These are phyloP conservation scores for Talaromyces sp. DNA, from an alignment of 2,329 filamentous ascomycete species.

Conservation along the genomic window DNA sequence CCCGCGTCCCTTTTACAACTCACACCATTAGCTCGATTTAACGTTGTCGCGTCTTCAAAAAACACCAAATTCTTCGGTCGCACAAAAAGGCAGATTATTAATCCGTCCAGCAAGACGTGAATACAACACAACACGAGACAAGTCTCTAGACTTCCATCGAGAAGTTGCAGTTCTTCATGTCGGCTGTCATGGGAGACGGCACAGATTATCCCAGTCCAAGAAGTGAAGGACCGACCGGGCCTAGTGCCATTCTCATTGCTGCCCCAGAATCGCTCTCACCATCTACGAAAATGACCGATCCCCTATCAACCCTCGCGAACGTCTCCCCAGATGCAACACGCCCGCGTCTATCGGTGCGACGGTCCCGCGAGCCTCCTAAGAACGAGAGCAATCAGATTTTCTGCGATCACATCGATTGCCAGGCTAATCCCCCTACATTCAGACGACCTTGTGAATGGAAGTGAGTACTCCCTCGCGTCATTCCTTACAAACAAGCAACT, in stretches of 20 bases:
- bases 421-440: constrained; percentile 61
- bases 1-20: constrained; percentile 4
- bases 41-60: neutral
- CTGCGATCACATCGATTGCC: constrained; percentile 67
- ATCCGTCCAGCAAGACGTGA: neutral
- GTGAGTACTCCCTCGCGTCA: constrained; percentile 50
- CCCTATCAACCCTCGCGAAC: constrained; percentile 12
- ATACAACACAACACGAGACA: neutral
- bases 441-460: constrained; percentile 88
- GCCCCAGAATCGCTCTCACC: constrained; percentile 30
- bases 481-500: neutral
- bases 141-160: constrained; percentile 1
- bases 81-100: neutral
- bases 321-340: constrained; percentile 27
- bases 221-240: constrained; percentile 38
- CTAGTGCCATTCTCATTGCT: constrained; percentile 32
- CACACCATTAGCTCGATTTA: neutral
- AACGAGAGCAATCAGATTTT: constrained; percentile 70
- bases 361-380: constrained; percentile 50
- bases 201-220: constrained; percentile 41
- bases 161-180: constrained; percentile 11
- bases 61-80: neutral
- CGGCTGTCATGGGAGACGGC: constrained; percentile 36
- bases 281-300: constrained; percentile 34
- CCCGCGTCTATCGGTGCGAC: constrained; percentile 39